A percentile compares a stretch with the other conserved stretches of the same genome.
phyloP scores from a whole-genome alignment of 495 filamentous ascomycete genomes.

The Acidomyces sp. region DNA sequence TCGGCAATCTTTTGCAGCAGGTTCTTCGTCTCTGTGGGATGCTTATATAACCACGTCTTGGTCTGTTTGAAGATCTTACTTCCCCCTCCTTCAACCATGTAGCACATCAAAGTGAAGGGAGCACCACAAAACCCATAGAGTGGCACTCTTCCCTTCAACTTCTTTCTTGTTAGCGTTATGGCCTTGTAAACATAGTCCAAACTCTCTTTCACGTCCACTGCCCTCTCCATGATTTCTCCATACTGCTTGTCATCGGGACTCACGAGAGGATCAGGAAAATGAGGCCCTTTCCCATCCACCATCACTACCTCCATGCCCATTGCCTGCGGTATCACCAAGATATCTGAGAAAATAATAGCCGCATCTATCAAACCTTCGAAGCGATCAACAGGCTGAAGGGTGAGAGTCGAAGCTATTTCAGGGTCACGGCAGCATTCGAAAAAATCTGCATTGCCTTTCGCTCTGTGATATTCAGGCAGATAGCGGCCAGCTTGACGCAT shows the following conservation, averaged over 20 bases:
- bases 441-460: slow-evolving; percentile 80
- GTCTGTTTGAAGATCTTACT: slow-evolving; percentile 80
- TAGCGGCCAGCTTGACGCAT: slow-evolving; percentile 99
- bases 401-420: slow-evolving; percentile 81
- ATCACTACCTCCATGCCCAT: slow-evolving; percentile 96
- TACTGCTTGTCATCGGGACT: slow-evolving; percentile 72
- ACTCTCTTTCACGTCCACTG: slow-evolving; percentile 72
- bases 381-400: slow-evolving; percentile 85
- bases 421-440: slow-evolving; percentile 92
- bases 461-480: slow-evolving; percentile 93
- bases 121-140: slow-evolving; percentile 96
- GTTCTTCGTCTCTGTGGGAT: slow-evolving; percentile 62
- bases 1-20: slow-evolving; percentile 83
- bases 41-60: slow-evolving; percentile 94
- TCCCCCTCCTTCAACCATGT: slow-evolving; percentile 97
- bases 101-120: slow-evolving; percentile 91
- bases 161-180: slow-evolving; percentile 79
- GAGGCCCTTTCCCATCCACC: slow-evolving; percentile 88
- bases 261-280: slow-evolving; percentile 74
- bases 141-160: slow-evolving; percentile 76
- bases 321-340: slow-evolving; percentile 92
- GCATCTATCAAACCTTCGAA: slow-evolving; percentile 85
- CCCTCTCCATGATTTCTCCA: slow-evolving; percentile 53
- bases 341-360: slow-evolving; percentile 97
- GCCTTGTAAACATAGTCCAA: slow-evolving; percentile 91